Evolutionary conservation across 495 filamentous ascomycete species (phyloP), one percentile per base, ranked within the genome.

Genomic region (Hyphodiscus hymeniophilus): DNA sequence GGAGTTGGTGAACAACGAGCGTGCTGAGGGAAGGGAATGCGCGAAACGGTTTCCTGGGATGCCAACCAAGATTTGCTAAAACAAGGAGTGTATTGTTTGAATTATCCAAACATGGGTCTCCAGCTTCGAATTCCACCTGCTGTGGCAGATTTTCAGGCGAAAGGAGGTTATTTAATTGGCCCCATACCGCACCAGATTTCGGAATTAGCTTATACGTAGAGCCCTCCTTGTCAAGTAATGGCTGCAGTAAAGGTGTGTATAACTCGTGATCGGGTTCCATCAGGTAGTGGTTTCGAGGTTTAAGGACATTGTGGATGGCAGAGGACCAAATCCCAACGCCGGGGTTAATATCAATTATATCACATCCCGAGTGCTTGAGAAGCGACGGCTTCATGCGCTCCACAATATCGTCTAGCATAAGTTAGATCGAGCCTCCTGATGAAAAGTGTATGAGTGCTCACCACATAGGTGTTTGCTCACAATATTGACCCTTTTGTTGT

Each of bases 321-420:
- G 70, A 66, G 7, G 90, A 95, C 71, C 79, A 86, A 7, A 91
- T 26, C 12, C 87, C 87, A 17, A 60, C 55, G 20, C 86, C 87
- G 1, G 91, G 91, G 66, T 86, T 84, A 32, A 95, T 66, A 58
- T 97, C 91, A 52, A 97, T 68, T 43, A 97, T 73, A 51, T 89
- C 87, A 56, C 88, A 80, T 42, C 83, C 82, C 12, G 65, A 59
- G 58, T 88, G 77, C 42, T 73, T 71, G 17, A 63, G 60, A 20
- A 95, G 74, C 10, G 73, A 77, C 1, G 77, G 79, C 7, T 70
- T 72, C 17, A 85, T 59, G 16, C 73, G 69, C 52, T 75, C 47
- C 42, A 79, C 42, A 16, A 72, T 52, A 58, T 77, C 65, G 52
- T 76, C 74, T 80, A 56, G 18, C 3, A 15, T 31, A 0, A 23